Evolutionary conservation across 2,329 filamentous ascomycete species (phyloP).

Genomic region (Mycosphaerella sp.): DNA sequence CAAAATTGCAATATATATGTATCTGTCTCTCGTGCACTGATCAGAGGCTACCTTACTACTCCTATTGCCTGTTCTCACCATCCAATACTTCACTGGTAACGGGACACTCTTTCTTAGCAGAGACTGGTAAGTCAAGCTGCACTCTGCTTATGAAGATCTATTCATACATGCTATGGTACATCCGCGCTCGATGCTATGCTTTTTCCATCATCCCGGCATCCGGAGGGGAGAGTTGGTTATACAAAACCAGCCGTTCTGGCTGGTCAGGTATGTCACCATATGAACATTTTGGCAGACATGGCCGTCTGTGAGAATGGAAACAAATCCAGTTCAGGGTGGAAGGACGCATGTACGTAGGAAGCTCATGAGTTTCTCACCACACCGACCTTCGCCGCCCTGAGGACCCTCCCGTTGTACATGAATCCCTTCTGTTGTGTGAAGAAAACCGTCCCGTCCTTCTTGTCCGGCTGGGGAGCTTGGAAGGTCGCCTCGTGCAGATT

Average conservation of each 20-base stretch:
- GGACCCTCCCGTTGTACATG: slow-evolving; percentile 79
- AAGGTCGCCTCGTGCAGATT: slow-evolving; percentile 97
- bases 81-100: too few species aligned
- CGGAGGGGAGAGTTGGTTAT: not conserved
- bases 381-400: slow-evolving; percentile 92
- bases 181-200: not conserved
- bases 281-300: too few species aligned
- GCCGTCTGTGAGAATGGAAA: too few species aligned
- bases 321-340: too few species aligned
- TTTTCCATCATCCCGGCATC: not conserved
- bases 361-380: slow-evolving; percentile 73
- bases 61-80: too few species aligned
- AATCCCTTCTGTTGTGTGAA: slow-evolving; percentile 94
- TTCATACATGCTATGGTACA: not conserved
- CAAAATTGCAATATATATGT: too few species aligned
- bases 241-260: not conserved
- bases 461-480: slow-evolving; percentile 78
- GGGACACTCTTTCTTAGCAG: too few species aligned
- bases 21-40: too few species aligned
- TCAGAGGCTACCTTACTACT: too few species aligned
- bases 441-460: slow-evolving; percentile 87
- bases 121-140: too few species aligned
- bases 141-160: too few species aligned
- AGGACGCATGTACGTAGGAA: not conserved
- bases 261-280: not conserved